Evolutionary conservation across 768 basidiomycete genomes (phyloP).

Genomic region (Psilocybe cubensis): DNA sequence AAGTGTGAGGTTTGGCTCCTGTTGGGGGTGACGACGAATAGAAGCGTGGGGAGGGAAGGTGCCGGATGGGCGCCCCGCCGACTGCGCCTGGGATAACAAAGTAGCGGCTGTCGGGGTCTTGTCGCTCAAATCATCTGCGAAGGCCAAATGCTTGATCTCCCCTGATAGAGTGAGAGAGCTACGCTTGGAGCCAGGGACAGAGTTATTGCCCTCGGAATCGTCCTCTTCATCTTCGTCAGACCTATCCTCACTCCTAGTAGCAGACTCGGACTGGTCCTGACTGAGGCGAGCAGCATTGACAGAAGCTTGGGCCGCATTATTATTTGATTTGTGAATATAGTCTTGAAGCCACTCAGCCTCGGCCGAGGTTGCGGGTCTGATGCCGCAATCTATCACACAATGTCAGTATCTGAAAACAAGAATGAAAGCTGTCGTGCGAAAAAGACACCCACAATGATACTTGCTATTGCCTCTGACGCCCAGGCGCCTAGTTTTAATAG

Average conservation of each 20-base stretch:
- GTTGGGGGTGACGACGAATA: slow-evolving; percentile 73
- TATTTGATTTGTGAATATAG: slow-evolving; percentile 90
- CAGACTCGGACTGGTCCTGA: slow-evolving; percentile 67
- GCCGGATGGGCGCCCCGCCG: slow-evolving; percentile 59
- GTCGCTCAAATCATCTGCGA: slow-evolving; percentile 71
- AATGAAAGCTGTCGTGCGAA: slow-evolving; percentile 29
- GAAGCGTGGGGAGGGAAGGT: slow-evolving; percentile 73
- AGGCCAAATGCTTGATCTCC: slow-evolving; percentile 62
- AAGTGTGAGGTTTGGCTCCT: slow-evolving; percentile 57
- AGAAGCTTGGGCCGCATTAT: slow-evolving; percentile 76
- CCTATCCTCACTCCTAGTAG: slow-evolving; percentile 65
- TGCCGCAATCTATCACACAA: slow-evolving; percentile 76
- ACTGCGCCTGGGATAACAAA: slow-evolving; percentile 77
- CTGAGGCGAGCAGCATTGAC: slow-evolving; percentile 75
- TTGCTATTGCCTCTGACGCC: slow-evolving; percentile 95
- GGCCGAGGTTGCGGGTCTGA: slow-evolving; percentile 87
- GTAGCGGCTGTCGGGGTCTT: slow-evolving; percentile 87
- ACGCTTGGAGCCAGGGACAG: slow-evolving; percentile 67
- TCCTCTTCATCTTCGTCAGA: slow-evolving; percentile 89
- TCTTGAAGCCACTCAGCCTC: slow-evolving; percentile 93
- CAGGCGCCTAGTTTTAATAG: slow-evolving; percentile 92
- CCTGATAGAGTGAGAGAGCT: slow-evolving; percentile 71
- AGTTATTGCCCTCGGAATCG: slow-evolving; percentile 74
- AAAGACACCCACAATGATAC: slow-evolving; percentile 77
- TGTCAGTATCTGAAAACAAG: slow-evolving; percentile 20